Base-by-base conservation (phyloP, 495 filamentous ascomycete genomes). In the Hypoxylon fuscum region DNA sequence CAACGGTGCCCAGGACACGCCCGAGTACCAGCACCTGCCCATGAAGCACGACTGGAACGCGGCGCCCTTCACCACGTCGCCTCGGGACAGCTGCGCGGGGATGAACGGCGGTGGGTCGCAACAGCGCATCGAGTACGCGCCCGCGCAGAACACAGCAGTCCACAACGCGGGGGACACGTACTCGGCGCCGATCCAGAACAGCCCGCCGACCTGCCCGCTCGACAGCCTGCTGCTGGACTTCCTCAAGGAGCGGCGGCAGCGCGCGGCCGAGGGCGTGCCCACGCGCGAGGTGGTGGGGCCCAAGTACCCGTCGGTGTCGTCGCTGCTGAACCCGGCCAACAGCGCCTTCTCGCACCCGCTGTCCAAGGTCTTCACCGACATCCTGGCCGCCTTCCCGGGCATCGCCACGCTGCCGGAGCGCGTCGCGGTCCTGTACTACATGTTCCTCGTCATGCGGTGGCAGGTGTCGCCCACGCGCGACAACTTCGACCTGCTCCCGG, bases 401-500 rank as follows among this genome's bases (percentile, higher is more conserved):
- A 81, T 96, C 6, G 76, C 75, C 10, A 74, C 75, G 2, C 79
- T 93, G 0, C 91, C 92, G 3, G 91, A 93, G 70, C 87, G 90
- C 63, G 84, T 93, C 2, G 90, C 86, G 14, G 83, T 92, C 5
- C 78, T 94, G n/a, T 91, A 89, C 64, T 73, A 83, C 68, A 94
- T 93, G 90, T 94, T 93, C 72, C 82, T 92, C 7, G 68, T 91
- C 46, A 91, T 93, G 88, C 86, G 91, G 2, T 96, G 90, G 90
- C 86, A 88, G 66, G 86, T 96, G 18, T 79, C 76, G 8, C 90
- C 90, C 0, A 91, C 90, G 3, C 78, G 76, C 41, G 87, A 90
- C 60, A 93, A 90, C 73, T 92, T 88, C 68, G 79, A 86, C 15
- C 80, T 90, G 5, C 69, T 95, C 2, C 90, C 91, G 0, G 74